Conservation (phyloP, 305 asterid species). For the Ajuga reptans region DNA sequence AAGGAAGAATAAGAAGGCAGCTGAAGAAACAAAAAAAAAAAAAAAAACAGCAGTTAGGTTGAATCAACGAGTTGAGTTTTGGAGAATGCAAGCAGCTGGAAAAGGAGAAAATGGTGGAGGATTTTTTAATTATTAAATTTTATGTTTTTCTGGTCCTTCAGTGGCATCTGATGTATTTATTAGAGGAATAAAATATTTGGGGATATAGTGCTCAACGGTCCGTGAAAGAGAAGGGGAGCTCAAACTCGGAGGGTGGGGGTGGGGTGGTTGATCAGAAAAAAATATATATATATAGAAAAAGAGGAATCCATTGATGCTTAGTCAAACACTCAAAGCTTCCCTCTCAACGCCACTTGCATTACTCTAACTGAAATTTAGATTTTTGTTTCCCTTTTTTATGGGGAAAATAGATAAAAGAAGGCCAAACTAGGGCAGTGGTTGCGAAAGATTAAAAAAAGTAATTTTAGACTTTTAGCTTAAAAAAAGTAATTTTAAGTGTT, state of each 20-base stretch:
- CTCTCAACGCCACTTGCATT: background rate
- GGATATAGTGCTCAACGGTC: slow-evolving; percentile 17
- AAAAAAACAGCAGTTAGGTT: slow-evolving; percentile 8
- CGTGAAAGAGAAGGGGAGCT: slow-evolving; percentile 19
- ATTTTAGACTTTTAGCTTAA: too few species aligned
- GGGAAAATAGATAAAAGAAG: too few species aligned
- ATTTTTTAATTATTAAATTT: background rate
- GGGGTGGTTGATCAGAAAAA: slow-evolving; percentile 16
- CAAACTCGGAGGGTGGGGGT: background rate
- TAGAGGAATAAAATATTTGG: background rate
- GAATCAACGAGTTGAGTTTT: background rate
- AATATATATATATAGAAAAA: background rate
- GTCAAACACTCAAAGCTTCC: slow-evolving; percentile 36
- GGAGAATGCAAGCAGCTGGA: slow-evolving; percentile 20
- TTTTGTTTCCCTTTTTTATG: too few species aligned
- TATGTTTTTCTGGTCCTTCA: background rate
- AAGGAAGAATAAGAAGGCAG: background rate
- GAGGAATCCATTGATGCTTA: slow-evolving; percentile 13
- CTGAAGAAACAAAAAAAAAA: slow-evolving; percentile 13
- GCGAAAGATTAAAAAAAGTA: too few species aligned
- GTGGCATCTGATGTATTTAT: slow-evolving; percentile 7
- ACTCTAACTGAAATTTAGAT: too few species aligned
- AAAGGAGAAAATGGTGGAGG: background rate
- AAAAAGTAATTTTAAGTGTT: too few species aligned
- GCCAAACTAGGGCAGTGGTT: too few species aligned